These are phyloP conservation scores for Pseudognaphalium luteoalbum DNA, from an alignment of 129 eudicot genomes.

Conservation along the genomic window DNA sequence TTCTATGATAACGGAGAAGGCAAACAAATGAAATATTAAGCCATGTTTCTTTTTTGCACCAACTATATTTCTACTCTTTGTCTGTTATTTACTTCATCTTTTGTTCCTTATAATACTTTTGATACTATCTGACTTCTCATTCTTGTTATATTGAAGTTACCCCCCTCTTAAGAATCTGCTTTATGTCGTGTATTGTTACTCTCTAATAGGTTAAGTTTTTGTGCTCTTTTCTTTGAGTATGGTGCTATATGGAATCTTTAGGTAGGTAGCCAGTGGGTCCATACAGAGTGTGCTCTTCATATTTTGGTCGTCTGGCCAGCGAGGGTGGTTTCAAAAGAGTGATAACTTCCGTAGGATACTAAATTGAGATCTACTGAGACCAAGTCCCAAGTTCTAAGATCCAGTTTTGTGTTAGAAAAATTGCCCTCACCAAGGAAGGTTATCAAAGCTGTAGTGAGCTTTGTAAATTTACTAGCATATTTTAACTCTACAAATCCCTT, in stretches of 20 bases:
- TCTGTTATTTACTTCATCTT: not conserved
- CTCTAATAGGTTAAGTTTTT: not conserved
- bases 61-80: constrained; percentile 1
- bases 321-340: constrained; percentile 3
- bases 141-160: constrained; percentile 1
- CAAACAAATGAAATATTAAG: not conserved
- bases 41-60: not conserved
- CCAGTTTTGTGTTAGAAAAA: constrained; percentile 13
- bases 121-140: not conserved
- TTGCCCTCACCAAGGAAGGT: constrained; percentile 13
- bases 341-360: not conserved
- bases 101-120: not conserved
- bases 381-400: not conserved
- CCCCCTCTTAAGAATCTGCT: not conserved
- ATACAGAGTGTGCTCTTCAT: not conserved
- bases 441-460: constrained; percentile 6
- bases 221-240: not conserved
- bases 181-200: constrained; percentile 1
- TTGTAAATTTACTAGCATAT: not conserved
- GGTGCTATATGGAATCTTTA: not conserved
- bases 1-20: constrained; percentile 13
- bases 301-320: not conserved
- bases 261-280: not conserved
- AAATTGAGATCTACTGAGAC: not conserved
- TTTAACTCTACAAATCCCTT: not conserved